phyloP scores from a whole-genome alignment of 768 basidiomycete species.

The Hebeloma cylindrosporum region DNA sequence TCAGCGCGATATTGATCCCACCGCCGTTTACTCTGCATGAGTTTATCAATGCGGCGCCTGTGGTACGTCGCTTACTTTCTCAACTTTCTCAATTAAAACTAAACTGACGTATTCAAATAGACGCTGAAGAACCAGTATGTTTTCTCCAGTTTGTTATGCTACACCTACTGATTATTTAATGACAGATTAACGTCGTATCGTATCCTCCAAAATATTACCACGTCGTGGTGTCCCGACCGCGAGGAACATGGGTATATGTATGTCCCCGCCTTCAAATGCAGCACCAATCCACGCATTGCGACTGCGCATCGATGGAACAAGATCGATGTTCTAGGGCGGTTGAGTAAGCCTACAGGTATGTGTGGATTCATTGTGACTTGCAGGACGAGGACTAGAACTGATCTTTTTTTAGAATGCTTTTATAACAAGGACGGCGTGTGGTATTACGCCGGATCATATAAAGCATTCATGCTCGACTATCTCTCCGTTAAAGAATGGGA shows the following conservation, averaged over 20 bases:
- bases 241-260: constrained; percentile 84
- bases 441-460: constrained; percentile 85
- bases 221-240: constrained; percentile 77
- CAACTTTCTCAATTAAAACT: not conserved
- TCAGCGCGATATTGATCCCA: constrained; percentile 71
- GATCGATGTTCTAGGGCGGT: constrained; percentile 60
- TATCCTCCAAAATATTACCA: constrained; percentile 64
- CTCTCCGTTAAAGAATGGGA: constrained; percentile 70
- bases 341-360: constrained; percentile 65
- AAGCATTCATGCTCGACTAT: constrained; percentile 62
- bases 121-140: constrained; percentile 57
- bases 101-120: constrained; percentile 32
- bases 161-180: not conserved
- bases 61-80: constrained; percentile 40
- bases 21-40: constrained; percentile 65
- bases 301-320: constrained; percentile 75
- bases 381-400: not conserved
- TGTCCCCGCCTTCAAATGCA: constrained; percentile 73
- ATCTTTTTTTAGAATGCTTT: constrained; percentile 60
- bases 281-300: constrained; percentile 71
- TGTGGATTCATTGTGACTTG: not conserved
- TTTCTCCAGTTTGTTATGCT: not conserved
- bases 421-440: constrained; percentile 78
- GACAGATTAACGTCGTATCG: constrained; percentile 65
- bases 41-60: constrained; percentile 57